These are phyloP conservation scores for Ceratocystiopsis brevicomis DNA, from an alignment of 2,329 filamentous ascomycete genomes.

Conservation along the genomic window DNA sequence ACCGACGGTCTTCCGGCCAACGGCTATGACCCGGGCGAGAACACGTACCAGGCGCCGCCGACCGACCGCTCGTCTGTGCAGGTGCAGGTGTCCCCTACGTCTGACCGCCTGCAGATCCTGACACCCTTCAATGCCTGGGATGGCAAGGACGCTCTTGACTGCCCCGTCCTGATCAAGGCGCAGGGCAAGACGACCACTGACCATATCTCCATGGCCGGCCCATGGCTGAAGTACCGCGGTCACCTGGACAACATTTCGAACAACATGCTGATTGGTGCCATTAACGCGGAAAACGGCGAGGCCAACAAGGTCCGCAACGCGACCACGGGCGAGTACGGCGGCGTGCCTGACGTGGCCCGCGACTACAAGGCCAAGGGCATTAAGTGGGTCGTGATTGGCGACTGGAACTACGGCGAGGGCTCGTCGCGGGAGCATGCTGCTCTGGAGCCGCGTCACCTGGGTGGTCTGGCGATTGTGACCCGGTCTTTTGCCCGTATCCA, in stretches of 20 bases:
- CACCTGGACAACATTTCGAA: constrained; percentile 99
- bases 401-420: constrained; percentile 99
- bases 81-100: constrained; percentile 72
- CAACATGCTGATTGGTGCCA: constrained; percentile 97
- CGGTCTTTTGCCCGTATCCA: constrained; percentile 96
- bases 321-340: constrained; percentile 64
- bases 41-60: constrained; percentile 94
- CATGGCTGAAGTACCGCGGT: constrained; percentile 97
- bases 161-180: constrained; percentile 91
- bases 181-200: constrained; percentile 94
- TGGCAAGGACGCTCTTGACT: constrained; percentile 66
- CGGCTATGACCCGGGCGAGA: constrained; percentile 73
- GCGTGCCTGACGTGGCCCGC: constrained; percentile 83
- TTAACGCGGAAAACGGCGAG: constrained; percentile 89
- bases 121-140: constrained; percentile 76
- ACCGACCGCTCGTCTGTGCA: constrained; percentile 50
- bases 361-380: constrained; percentile 97
- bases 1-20: constrained; percentile 61
- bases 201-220: constrained; percentile 92
- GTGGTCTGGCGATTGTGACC: constrained; percentile 90
- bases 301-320: constrained; percentile 95
- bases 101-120: constrained; percentile 87
- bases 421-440: constrained; percentile 96
- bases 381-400: constrained; percentile 92
- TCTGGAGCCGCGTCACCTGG: constrained; percentile 91